Evolutionary conservation across 306 rosid genomes (phyloP).

Genomic region (Astragalus glycyphyllos): DNA sequence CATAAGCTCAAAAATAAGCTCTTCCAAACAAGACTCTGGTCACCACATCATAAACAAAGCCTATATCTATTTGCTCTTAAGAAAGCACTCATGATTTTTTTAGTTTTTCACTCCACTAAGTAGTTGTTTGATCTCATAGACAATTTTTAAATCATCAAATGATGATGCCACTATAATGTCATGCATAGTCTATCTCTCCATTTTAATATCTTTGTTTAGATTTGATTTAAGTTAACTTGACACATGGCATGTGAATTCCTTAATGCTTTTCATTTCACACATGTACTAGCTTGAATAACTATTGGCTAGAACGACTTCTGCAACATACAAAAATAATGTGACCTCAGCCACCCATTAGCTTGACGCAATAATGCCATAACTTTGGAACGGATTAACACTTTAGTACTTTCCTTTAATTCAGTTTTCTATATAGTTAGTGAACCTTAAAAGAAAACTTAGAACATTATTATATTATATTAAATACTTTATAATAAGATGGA

Average conservation of each 20-base stretch:
- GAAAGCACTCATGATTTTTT: too few relatives aligned
- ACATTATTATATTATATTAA: slow-evolving; percentile 23
- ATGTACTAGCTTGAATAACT: not conserved
- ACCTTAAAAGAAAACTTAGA: not conserved
- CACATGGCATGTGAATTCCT: slow-evolving; percentile 14
- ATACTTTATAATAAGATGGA: not conserved
- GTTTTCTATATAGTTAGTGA: not conserved
- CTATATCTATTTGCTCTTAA: too few relatives aligned
- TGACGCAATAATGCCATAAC: slow-evolving; percentile 31
- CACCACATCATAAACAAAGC: too few relatives aligned
- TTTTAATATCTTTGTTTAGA: not conserved
- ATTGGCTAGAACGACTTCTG: slow-evolving; percentile 2
- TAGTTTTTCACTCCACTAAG: too few relatives aligned
- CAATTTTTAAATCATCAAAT: not conserved
- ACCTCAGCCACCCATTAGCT: slow-evolving; percentile 42
- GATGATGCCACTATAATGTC: not conserved
- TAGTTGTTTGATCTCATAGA: too few relatives aligned
- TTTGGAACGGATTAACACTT: not conserved
- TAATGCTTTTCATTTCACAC: slow-evolving; percentile 35
- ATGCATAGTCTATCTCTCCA: not conserved
- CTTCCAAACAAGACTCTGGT: too few relatives aligned
- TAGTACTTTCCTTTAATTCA: not conserved
- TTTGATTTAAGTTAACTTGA: not conserved
- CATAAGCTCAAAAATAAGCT: too few relatives aligned
- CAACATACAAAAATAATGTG: slow-evolving; percentile 38